A percentile compares a stretch with the other conserved stretches of the same genome.
Conservation (phyloP, 768 basidiomycete genomes). For the Hysterangium stoloniferum region DNA sequence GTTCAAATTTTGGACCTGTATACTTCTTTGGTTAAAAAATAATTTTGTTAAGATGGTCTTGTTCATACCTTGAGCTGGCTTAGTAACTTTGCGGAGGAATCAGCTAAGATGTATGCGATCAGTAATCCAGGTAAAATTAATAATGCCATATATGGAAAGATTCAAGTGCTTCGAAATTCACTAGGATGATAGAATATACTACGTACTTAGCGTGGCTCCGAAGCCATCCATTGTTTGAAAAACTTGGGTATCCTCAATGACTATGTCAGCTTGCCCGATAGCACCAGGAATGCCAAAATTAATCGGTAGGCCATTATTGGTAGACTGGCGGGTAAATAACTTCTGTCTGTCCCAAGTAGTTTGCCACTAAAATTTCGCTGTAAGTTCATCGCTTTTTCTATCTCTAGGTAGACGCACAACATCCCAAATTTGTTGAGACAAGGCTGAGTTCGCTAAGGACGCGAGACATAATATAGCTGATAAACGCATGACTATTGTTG, state of each 20-base stretch:
- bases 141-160: too few relatives aligned
- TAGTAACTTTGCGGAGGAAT: constrained; percentile 57
- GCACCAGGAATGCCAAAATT: constrained; percentile 52
- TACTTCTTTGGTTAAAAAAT: neutral
- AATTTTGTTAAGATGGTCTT: neutral
- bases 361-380: constrained; percentile 20
- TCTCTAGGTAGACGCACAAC: constrained; percentile 19
- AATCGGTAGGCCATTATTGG: constrained; percentile 37
- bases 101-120: constrained; percentile 36
- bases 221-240: constrained; percentile 63
- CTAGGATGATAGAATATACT: constrained; percentile 8
- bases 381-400: neutral
- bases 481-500: too few relatives aligned
- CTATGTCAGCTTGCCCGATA: constrained; percentile 54
- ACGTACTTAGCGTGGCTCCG: constrained; percentile 57
- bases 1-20: constrained; percentile 39
- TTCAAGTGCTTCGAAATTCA: neutral
- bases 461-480: constrained; percentile 4
- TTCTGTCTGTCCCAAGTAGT: constrained; percentile 32
- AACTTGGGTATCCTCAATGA: constrained; percentile 43
- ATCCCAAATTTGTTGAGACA: constrained; percentile 28
- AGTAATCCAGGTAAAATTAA: too few relatives aligned
- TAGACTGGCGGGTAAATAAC: constrained; percentile 39
- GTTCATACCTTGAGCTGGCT: constrained; percentile 54
- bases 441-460: constrained; percentile 17